Conservation (phyloP, 768 basidiomycete species). For the Chalciporus piperatus region DNA sequence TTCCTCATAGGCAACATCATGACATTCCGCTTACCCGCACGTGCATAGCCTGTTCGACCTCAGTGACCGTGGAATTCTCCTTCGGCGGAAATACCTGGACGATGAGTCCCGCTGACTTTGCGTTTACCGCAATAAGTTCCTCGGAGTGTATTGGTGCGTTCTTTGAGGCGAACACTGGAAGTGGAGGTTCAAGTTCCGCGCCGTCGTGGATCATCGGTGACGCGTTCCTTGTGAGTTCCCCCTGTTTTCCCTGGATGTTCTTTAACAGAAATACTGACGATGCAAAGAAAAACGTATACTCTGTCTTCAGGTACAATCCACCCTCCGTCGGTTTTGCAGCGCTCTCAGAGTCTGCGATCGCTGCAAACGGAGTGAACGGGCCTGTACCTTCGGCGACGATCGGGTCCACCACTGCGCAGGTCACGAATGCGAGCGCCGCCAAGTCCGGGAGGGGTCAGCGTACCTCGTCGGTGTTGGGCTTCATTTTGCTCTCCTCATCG, state of each 20-base stretch:
- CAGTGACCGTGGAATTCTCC: constrained; percentile 37
- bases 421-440: constrained; percentile 30
- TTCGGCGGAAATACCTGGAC: constrained; percentile 48
- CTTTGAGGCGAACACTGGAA: constrained; percentile 39
- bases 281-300: constrained; percentile 54
- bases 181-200: constrained; percentile 28
- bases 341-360: constrained; percentile 33
- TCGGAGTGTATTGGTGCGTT: constrained; percentile 52
- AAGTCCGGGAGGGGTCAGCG: neutral
- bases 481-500: neutral
- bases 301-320: constrained; percentile 50
- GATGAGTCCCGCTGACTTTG: constrained; percentile 49
- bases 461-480: neutral
- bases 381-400: constrained; percentile 55
- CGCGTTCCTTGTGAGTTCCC: constrained; percentile 38
- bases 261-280: neutral
- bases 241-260: neutral
- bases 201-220: constrained; percentile 54
- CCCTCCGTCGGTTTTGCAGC: constrained; percentile 50
- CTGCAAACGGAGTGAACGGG: constrained; percentile 30
- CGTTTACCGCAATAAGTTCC: constrained; percentile 35
- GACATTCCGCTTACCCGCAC: neutral
- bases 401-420: constrained; percentile 46
- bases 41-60: constrained; percentile 33
- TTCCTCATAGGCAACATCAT: neutral